Conservation (phyloP, 768 basidiomycete genomes). For the Auriscalpium microsporum region DNA sequence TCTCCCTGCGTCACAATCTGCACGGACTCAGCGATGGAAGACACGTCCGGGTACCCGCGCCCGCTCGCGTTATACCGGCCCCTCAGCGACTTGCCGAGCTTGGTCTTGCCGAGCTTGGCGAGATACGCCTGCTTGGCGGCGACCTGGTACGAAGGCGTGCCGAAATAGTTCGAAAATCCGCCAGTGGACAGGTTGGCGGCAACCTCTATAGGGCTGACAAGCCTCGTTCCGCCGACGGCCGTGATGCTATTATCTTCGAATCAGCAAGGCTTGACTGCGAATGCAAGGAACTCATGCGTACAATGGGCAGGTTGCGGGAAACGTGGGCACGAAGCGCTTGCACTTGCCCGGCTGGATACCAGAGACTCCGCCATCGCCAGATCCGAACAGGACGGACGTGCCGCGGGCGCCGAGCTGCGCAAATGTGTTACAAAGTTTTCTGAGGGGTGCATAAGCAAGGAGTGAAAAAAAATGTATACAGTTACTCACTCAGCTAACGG, state of each 20-base stretch:
- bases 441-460: neutral
- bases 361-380: constrained; percentile 31
- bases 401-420: constrained; percentile 29
- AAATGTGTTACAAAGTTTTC: constrained; percentile 26
- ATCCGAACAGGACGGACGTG: constrained; percentile 29
- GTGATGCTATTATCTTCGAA: neutral
- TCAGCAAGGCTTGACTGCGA: neutral
- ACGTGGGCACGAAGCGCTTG: constrained; percentile 26
- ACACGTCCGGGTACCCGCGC: constrained; percentile 13
- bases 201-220: constrained; percentile 4
- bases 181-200: constrained; percentile 10
- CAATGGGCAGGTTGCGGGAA: constrained; percentile 30
- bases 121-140: constrained; percentile 6
- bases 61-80: constrained; percentile 3
- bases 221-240: neutral
- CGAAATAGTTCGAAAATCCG: constrained; percentile 16
- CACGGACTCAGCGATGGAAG: constrained; percentile 4
- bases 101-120: neutral
- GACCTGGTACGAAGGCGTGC: constrained; percentile 6
- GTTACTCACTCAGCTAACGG: constrained; percentile 20
- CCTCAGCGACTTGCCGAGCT: neutral
- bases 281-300: constrained; percentile 8
- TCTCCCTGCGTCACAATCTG: constrained; percentile 1
- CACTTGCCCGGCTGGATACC: constrained; percentile 22
- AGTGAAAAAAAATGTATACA: neutral